A percentile compares a stretch with the other conserved stretches of the same genome.
These are phyloP conservation scores for Pleurotus giganteus DNA, from an alignment of 768 basidiomycete genomes.

Conservation along the genomic window DNA sequence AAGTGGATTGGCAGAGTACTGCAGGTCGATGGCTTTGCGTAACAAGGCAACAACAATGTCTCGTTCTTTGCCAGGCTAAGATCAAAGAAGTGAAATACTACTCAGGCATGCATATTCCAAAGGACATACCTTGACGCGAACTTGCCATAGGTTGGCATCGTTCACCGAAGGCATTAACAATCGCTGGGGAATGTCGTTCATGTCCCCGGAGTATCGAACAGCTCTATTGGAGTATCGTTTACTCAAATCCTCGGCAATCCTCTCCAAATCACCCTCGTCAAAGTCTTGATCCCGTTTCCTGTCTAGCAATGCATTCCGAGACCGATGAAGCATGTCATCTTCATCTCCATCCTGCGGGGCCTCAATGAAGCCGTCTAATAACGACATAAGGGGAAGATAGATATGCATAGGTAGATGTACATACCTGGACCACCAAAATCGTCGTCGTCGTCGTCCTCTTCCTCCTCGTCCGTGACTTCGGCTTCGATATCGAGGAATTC, in stretches of 20 bases:
- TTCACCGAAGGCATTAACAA: conserved; percentile 96
- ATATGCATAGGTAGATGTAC: conserved; percentile 13
- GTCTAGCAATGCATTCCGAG: conserved; percentile 55
- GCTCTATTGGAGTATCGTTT: conserved; percentile 72
- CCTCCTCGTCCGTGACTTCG: conserved; percentile 95
- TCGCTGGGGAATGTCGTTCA: conserved; percentile 91
- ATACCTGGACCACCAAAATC: conserved; percentile 61
- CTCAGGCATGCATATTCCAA: too few species aligned
- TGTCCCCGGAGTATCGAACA: conserved; percentile 83
- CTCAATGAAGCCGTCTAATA: conserved; percentile 69
- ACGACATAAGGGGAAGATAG: conserved; percentile 9
- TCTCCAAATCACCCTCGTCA: conserved; percentile 76
- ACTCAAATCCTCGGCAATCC: conserved; percentile 79
- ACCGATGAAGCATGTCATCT: conserved; percentile 47
- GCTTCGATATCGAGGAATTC: conserved; percentile 96
- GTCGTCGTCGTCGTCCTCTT: conserved; percentile 86
- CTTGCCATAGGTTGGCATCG: conserved; percentile 94
- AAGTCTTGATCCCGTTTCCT: conserved; percentile 65
- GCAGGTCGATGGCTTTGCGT: conserved; percentile 86
- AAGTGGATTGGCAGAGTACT: conserved; percentile 75
- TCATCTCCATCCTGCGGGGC: conserved; percentile 66
- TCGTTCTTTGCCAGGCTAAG: conserved; percentile 85
- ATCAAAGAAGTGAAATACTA: neutral
- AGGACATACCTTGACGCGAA: conserved; percentile 78
- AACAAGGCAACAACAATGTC: conserved; percentile 94